phyloP scores from a whole-genome alignment of 305 asterid genomes.

The Fraxinus sp. region DNA sequence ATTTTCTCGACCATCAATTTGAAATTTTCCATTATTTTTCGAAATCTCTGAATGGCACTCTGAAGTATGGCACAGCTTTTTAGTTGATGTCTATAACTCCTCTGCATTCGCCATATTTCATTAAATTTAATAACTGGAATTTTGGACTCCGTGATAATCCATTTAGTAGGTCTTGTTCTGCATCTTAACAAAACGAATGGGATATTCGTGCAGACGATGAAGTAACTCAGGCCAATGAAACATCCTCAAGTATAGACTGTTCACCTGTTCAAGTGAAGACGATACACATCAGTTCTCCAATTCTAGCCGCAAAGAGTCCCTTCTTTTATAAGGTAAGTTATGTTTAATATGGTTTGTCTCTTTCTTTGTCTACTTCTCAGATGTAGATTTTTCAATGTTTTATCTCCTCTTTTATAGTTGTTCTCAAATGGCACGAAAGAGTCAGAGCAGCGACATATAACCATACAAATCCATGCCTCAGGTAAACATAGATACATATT shows the following conservation, averaged over 20 bases:
- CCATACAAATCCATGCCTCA: slow-evolving; percentile 64
- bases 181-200: slow-evolving; percentile 19
- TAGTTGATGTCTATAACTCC: slow-evolving; percentile 8
- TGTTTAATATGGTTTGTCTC: slow-evolving; percentile 8
- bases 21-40: background rate
- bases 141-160: slow-evolving; percentile 1
- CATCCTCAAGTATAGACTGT: slow-evolving; percentile 44
- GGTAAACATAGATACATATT: slow-evolving; percentile 43
- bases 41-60: background rate
- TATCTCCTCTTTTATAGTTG: slow-evolving; percentile 44
- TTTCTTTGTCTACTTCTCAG: slow-evolving; percentile 9
- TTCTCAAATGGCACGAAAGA: slow-evolving; percentile 74
- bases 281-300: slow-evolving; percentile 82
- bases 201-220: slow-evolving; percentile 41
- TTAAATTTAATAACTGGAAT: slow-evolving; percentile 9
- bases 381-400: slow-evolving; percentile 17
- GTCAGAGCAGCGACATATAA: slow-evolving; percentile 60
- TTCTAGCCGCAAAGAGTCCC: slow-evolving; percentile 83
- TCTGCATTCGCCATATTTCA: background rate
- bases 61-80: slow-evolving; percentile 1
- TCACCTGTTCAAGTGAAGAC: slow-evolving; percentile 47
- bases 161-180: background rate
- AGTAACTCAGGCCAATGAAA: slow-evolving; percentile 28
- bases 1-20: background rate
- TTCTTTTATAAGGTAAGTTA: slow-evolving; percentile 62